Conservation (phyloP, 2,329 filamentous ascomycete species). For the Neonectria magnoliae region DNA sequence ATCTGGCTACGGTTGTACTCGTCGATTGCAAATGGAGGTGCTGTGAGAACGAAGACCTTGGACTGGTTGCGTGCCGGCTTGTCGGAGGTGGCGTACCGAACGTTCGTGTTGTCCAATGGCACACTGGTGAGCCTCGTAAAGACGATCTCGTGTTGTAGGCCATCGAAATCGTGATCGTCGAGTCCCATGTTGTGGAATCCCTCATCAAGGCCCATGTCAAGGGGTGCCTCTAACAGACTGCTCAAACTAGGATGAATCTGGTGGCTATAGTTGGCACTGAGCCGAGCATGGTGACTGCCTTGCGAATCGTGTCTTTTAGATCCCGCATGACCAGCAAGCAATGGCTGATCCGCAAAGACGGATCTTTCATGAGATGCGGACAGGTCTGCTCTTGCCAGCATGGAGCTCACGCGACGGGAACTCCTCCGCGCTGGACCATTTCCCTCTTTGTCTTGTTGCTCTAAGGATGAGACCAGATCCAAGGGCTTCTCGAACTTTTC, state of each 20-base stretch:
- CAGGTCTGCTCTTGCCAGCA: constrained; percentile 86
- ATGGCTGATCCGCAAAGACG: constrained; percentile 76
- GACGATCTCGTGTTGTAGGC: constrained; percentile 76
- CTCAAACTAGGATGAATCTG: constrained; percentile 63
- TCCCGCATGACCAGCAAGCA: constrained; percentile 52
- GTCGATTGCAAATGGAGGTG: constrained; percentile 65
- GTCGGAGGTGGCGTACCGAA: constrained; percentile 67
- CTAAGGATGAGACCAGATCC: constrained; percentile 76
- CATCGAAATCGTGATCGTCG: constrained; percentile 77
- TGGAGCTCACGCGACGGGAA: constrained; percentile 86
- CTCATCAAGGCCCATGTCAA: constrained; percentile 77
- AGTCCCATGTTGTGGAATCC: constrained; percentile 78
- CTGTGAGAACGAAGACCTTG: constrained; percentile 74
- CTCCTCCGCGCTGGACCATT: constrained; percentile 65
- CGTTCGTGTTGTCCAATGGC: constrained; percentile 67
- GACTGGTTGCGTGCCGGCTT: constrained; percentile 64
- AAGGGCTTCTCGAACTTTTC: constrained; percentile 62
- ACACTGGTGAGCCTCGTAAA: constrained; percentile 77
- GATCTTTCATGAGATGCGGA: constrained; percentile 85
- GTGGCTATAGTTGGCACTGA: constrained; percentile 56
- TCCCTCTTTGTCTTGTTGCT: constrained; percentile 69
- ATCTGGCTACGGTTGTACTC: constrained; percentile 64
- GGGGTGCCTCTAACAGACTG: constrained; percentile 73
- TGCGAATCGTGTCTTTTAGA: constrained; percentile 78
- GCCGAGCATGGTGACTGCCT: constrained; percentile 53